Percentiles rank a stretch among this genome's conserved stretches.
These are phyloP conservation scores for Hymenoscyphus occultus DNA, from an alignment of 2,329 filamentous ascomycete species.

Conservation along the genomic window DNA sequence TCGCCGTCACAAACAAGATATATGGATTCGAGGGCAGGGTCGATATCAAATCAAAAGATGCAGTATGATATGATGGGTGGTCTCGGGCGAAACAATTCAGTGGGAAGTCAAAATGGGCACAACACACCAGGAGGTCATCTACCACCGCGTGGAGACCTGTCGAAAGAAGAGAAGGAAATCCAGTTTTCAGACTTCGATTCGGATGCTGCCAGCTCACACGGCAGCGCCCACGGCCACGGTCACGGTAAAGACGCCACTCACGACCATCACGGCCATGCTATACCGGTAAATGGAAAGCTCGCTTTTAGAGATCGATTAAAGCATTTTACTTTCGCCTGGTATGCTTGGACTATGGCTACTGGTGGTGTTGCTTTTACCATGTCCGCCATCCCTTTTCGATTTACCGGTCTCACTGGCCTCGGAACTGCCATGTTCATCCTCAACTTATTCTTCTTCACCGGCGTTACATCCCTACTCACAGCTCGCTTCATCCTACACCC, in stretches of 20 bases:
- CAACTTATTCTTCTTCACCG: conserved; percentile 63
- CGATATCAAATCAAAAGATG: neutral
- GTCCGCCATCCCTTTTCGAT: conserved; percentile 59
- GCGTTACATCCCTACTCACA: conserved; percentile 52
- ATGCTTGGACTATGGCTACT: conserved; percentile 72
- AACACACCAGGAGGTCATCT: neutral
- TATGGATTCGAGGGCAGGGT: neutral
- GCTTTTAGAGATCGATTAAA: conserved; percentile 22
- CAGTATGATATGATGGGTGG: neutral
- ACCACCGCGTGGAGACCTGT: neutral
- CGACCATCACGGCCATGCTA: conserved; percentile 8
- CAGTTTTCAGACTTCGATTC: neutral
- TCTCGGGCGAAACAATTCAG: neutral
- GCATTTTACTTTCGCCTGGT: conserved; percentile 50
- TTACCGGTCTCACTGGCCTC: conserved; percentile 60
- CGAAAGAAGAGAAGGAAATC: conserved; percentile 4
- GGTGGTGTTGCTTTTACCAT: conserved; percentile 68
- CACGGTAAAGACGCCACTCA: conserved; percentile 13
- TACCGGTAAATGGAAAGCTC: conserved; percentile 8
- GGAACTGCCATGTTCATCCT: conserved; percentile 67
- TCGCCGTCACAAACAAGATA: conserved; percentile 5
- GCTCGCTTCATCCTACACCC: conserved; percentile 61
- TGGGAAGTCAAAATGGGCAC: neutral
- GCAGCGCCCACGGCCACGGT: neutral
- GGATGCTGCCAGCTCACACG: neutral